These are phyloP conservation scores for Pascua sp. DNA, from an alignment of 1,284 basidiomycete species.

Conservation along the genomic window DNA sequence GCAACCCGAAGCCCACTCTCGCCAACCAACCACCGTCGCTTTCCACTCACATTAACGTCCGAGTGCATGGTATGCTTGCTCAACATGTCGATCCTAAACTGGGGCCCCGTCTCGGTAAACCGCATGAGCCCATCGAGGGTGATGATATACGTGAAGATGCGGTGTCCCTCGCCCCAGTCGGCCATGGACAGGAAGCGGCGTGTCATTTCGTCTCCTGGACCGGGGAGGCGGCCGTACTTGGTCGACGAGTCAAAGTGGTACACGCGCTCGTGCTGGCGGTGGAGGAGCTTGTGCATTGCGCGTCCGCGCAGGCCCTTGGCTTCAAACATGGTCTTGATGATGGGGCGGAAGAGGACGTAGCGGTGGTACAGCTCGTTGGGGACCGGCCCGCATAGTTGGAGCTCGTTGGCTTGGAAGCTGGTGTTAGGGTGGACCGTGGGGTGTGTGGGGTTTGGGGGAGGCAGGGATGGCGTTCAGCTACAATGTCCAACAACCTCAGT, in stretches of 20 bases:
- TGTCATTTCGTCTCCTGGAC: conserved; percentile 39
- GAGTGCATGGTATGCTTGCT: conserved; percentile 58
- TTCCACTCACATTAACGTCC: conserved; percentile 48
- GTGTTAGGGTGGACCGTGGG: conserved; percentile 2
- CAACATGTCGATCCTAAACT: conserved; percentile 54
- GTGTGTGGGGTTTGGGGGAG: no score
- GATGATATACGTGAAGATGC: conserved; percentile 55
- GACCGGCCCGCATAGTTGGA: conserved; percentile 54
- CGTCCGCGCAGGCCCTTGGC: conserved; percentile 48
- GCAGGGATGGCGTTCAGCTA: background rate
- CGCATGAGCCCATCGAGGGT: conserved; percentile 54
- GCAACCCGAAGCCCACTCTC: no score
- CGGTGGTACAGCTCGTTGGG: conserved; percentile 53
- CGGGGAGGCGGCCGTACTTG: conserved; percentile 44
- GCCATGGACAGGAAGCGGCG: conserved; percentile 51
- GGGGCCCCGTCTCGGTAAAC: conserved; percentile 56
- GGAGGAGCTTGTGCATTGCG: conserved; percentile 50
- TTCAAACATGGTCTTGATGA: conserved; percentile 53
- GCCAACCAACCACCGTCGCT: background rate
- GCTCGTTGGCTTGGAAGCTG: conserved; percentile 54
- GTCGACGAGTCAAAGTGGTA: conserved; percentile 53
- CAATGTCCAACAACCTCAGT: no score
- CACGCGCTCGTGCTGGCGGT: conserved; percentile 52
- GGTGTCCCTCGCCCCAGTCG: conserved; percentile 51
- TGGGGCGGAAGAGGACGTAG: conserved; percentile 54